Base-by-base conservation (phyloP, 2,329 filamentous ascomycete genomes). In the Fusarium marasasianum region DNA sequence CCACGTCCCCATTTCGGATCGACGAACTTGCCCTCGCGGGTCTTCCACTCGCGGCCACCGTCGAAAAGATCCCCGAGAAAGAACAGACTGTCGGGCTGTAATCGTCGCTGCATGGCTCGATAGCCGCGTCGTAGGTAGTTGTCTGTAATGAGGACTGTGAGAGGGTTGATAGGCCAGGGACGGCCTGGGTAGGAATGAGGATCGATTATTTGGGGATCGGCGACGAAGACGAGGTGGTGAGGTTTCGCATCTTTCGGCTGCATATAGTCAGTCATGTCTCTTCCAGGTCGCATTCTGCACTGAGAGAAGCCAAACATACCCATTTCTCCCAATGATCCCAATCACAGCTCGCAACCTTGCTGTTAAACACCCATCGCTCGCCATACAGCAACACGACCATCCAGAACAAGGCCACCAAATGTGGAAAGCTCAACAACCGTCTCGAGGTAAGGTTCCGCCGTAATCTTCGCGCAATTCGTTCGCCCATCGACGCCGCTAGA, bases 21-120 rank as follows among this genome's bases (percentile, higher is more conserved):
- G 31, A 86, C 83, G 59, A 90, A 90, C 51, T 87, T 82, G 48
- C 89, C 92, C 31, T 86, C 86, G 6, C 83, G 85, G 18, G 95
- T 96, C 75, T 92, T 93, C 96, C 96, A 99, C 85, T 99, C 96
- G 75, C 96, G 90, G 14, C 96, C 96, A 8, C 96, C 96, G 80
- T 99, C 96, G 78, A 99, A 98, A 2, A 99, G 85, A 80, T 99
- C 96, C 13, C 96, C 96, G 0, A 99, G 86, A 80, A 99, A 98
- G 80, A 98, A 90, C 2, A 97, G 86, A 22, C 93, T 95, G 80
- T 98, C 94, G 0, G 96, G 96, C n/a, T 90, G 89, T 20, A 98
- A 86, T 24, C 90, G 85, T 24, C 88, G 85, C 79, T 98, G 94
- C 66, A 98, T 88, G 60, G 92, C 88, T n/a, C 87, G 89, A 81